phyloP scores from a whole-genome alignment of 2,329 filamentous ascomycete species.

The Clarireedia sp. region DNA sequence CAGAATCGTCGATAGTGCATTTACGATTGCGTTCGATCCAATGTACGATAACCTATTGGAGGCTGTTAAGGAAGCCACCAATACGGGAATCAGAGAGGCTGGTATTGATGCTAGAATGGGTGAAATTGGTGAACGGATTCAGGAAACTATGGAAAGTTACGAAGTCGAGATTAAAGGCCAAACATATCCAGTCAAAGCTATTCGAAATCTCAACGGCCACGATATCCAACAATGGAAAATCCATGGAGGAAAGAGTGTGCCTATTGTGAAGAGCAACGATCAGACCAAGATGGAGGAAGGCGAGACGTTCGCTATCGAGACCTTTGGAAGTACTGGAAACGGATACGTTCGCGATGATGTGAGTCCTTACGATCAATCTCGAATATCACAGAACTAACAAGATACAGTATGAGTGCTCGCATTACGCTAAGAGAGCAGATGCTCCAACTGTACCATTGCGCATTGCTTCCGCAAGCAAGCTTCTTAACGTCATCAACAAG shows the following conservation, averaged over 20 bases:
- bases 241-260: conserved; percentile 87
- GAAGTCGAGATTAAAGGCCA: conserved; percentile 47
- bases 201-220: conserved; percentile 57
- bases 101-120: conserved; percentile 87
- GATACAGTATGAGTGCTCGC: conserved; percentile 65
- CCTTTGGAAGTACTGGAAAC: conserved; percentile 87
- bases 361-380: conserved; percentile 26
- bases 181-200: conserved; percentile 45
- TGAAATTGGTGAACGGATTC: conserved; percentile 49
- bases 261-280: conserved; percentile 82
- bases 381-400: conserved; percentile 9
- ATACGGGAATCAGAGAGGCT: conserved; percentile 76
- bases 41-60: conserved; percentile 60
- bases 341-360: conserved; percentile 82
- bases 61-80: conserved; percentile 61
- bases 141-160: conserved; percentile 56
- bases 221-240: conserved; percentile 85
- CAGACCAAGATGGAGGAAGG: conserved; percentile 97
- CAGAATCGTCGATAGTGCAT: conserved; percentile 63
- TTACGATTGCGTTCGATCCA: conserved; percentile 60
- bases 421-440: conserved; percentile 72
- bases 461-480: conserved; percentile 72
- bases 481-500: conserved; percentile 87
- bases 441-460: conserved; percentile 69
- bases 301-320: conserved; percentile 92